A percentile compares a stretch with the other conserved stretches of the same genome.
These are phyloP conservation scores for Paramecium octaurelia DNA, from an alignment of 73 alveolate species.

Conservation along the genomic window DNA sequence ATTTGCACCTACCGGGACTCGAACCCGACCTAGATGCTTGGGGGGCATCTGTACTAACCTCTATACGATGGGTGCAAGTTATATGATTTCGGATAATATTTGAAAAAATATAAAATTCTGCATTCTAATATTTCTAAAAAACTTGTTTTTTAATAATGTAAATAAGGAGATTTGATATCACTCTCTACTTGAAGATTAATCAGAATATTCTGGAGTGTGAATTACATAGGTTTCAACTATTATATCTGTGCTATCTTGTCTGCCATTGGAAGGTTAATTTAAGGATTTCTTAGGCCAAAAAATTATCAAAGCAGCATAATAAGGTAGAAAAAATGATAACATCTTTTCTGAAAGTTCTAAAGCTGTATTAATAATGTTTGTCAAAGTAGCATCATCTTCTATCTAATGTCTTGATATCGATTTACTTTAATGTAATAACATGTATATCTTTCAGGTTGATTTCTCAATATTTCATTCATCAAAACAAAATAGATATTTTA, in stretches of 20 bases:
- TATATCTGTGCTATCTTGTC: neutral
- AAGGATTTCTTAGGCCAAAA: neutral
- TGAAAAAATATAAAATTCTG: neutral
- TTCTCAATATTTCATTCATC: neutral
- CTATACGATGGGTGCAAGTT: constrained; percentile 77
- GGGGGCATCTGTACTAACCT: constrained; percentile 88
- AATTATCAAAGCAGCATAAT: neutral
- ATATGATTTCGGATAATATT: neutral
- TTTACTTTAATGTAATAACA: neutral
- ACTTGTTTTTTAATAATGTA: neutral
- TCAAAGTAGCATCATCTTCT: neutral
- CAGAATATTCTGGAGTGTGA: neutral
- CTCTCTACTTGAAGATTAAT: neutral
- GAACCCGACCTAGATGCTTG: constrained; percentile 92
- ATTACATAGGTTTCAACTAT: neutral
- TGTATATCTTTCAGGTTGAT: neutral
- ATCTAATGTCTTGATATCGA: neutral
- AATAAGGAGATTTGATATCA: neutral
- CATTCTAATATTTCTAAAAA: no score
- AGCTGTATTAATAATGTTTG: neutral
- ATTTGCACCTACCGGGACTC: constrained; percentile 85
- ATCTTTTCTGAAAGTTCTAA: neutral
- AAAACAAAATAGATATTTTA: neutral
- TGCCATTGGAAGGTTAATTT: neutral
- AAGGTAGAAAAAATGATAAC: neutral